Evolutionary conservation across 2,329 filamentous ascomycete genomes (phyloP), one percentile per base, ranked within the genome.

Genomic region (Drechslerella dactyloides): DNA sequence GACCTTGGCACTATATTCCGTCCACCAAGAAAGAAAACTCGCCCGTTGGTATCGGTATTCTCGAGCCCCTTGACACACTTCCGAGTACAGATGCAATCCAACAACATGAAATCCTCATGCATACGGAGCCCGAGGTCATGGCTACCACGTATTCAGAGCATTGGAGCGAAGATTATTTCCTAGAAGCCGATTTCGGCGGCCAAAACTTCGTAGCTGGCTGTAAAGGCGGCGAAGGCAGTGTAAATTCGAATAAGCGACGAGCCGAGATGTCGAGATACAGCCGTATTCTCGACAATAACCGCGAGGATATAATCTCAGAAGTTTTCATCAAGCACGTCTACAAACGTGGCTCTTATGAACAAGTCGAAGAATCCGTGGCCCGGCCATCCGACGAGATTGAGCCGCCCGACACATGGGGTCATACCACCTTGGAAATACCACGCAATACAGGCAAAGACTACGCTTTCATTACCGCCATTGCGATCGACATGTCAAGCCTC

Each of bases 401-500:
- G 2, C 68, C 68, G 7, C 60, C 60, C 2, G 68, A 72, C 17
- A 51, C 64, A 27, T 72, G 68, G 68, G 30, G 48, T 24, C 19
- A 19, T 8, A 6, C 54, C 11, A 33, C 65, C 6, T 8, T 72
- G 13, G 37, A n/a, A 2, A 72, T 72, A 27, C 68, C 68, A 8
- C 56, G 19, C 37, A 72, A 72, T 33, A 61, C 30, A 7, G 55
- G 33, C 30, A 72, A 56, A 42, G 53, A 70, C 27, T 83, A 90
- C 51, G 81, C 83, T 0, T 84, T 93, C 19, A 86, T 99, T 61
- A 90, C 88, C 0, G 83, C 90, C 0, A 87, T 83, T 52, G 85
- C 87, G 0, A 80, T 96, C 33, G 94, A 99, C 78, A 82, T 82
- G 69, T 97, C 93, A 1, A 86, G 83, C 0, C 88, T 89, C 75